phyloP scores from a whole-genome alignment of 306 rosid genomes.

The Erythrophleum fordii region DNA sequence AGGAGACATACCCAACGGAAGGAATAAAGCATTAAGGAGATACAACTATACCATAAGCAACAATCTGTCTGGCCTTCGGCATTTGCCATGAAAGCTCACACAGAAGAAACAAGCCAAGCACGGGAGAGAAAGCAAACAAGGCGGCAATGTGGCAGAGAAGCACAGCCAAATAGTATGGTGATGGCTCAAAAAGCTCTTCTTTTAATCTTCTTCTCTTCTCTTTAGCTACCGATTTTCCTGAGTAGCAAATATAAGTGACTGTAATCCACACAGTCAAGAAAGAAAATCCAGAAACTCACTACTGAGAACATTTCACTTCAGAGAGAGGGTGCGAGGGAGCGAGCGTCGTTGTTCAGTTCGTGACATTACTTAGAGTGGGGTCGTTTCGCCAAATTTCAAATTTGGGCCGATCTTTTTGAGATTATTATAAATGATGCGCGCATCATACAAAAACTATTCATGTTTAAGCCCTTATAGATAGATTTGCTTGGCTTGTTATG shows the following conservation, averaged over 20 bases:
- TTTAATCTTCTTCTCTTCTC: neutral
- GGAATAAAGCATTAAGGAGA: constrained; percentile 37
- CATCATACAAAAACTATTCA: neutral
- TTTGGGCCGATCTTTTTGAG: neutral
- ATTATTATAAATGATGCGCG: neutral
- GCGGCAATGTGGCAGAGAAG: neutral
- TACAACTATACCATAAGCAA: constrained; percentile 42
- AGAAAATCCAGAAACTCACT: constrained; percentile 18
- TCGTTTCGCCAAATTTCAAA: neutral
- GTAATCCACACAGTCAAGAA: neutral
- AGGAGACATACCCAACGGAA: constrained; percentile 28
- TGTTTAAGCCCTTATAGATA: neutral
- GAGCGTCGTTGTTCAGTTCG: neutral
- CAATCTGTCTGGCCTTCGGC: constrained; percentile 37
- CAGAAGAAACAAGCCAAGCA: neutral
- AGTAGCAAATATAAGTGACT: neutral
- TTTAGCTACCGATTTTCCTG: neutral
- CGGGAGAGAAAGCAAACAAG: neutral
- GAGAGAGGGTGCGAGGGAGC: neutral
- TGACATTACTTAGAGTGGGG: neutral
- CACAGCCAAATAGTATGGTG: neutral
- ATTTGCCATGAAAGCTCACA: constrained; percentile 40
- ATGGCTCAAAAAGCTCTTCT: neutral
- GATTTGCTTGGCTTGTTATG: neutral
- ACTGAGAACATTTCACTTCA: no score